Percentiles rank a stretch among this genome's conserved stretches.
These are phyloP conservation scores for Thalassiosira hispida DNA, from an alignment of 352 stramenopile genomes.

Conservation along the genomic window DNA sequence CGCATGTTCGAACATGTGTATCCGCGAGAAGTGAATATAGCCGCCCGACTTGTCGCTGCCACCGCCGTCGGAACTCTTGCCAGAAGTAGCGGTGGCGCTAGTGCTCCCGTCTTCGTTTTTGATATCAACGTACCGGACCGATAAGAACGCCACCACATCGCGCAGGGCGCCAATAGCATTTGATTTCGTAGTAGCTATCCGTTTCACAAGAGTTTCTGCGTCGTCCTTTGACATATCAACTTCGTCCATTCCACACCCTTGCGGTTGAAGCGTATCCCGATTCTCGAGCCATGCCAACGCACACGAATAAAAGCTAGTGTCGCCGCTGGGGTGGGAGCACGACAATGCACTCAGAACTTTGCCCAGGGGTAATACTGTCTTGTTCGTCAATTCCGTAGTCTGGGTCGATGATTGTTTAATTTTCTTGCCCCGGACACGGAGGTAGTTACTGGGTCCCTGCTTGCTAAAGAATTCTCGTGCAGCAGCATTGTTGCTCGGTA, in stretches of 20 bases:
- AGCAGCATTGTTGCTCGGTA: slow-evolving; percentile 15
- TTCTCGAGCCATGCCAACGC: slow-evolving; percentile 75
- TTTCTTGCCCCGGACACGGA: slow-evolving; percentile 17
- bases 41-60: not conserved
- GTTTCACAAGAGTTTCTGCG: not conserved
- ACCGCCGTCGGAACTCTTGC: not conserved
- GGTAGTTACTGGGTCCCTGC: not conserved
- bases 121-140: slow-evolving; percentile 31
- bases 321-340: slow-evolving; percentile 39
- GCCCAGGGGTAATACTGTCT: slow-evolving; percentile 39
- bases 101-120: no score
- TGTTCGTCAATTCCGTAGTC: slow-evolving; percentile 4
- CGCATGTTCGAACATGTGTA: slow-evolving; percentile 49
- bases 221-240: not conserved
- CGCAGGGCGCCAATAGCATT: slow-evolving; percentile 44
- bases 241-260: slow-evolving; percentile 64
- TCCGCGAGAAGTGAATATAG: slow-evolving; percentile 29
- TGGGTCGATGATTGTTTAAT: slow-evolving; percentile 14
- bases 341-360: slow-evolving; percentile 34
- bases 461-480: slow-evolving; percentile 15
- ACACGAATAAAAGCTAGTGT: slow-evolving; percentile 75
- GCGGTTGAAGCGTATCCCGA: slow-evolving; percentile 66
- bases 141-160: slow-evolving; percentile 51
- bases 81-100: not conserved
- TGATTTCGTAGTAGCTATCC: slow-evolving; percentile 34